phyloP scores from a whole-genome alignment of 495 filamentous ascomycete genomes.

The Copromyces sp. region DNA sequence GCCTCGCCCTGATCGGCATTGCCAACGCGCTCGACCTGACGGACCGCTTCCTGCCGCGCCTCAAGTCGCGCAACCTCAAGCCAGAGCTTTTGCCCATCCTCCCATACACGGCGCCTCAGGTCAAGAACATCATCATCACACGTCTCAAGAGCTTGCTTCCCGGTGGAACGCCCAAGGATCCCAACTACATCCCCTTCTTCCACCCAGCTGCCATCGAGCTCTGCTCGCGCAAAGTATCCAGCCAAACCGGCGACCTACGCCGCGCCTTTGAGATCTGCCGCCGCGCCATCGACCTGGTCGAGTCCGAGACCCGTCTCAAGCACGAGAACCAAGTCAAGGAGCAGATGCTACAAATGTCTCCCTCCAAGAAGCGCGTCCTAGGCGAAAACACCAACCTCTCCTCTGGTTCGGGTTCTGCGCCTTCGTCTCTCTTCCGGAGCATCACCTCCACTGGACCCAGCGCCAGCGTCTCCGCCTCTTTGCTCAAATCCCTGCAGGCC shows the following conservation, averaged over 20 bases:
- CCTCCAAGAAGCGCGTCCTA: constrained; percentile 29
- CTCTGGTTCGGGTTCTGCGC: constrained; percentile 32
- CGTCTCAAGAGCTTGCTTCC: constrained; percentile 65
- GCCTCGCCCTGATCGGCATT: constrained; percentile 79
- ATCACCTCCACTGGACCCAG: not conserved
- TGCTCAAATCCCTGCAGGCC: constrained; percentile 41
- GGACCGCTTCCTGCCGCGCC: constrained; percentile 84
- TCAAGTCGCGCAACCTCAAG: constrained; percentile 86
- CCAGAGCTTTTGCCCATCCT: constrained; percentile 85
- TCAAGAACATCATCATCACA: constrained; percentile 73
- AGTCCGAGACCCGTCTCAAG: constrained; percentile 66
- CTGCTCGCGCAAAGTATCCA: constrained; percentile 86
- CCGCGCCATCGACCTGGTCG: constrained; percentile 79
- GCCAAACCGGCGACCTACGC: constrained; percentile 85
- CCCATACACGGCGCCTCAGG: constrained; percentile 84
- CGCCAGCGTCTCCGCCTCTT: constrained; percentile 17
- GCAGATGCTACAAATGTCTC: constrained; percentile 35
- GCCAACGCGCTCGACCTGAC: constrained; percentile 95
- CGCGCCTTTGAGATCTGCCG: constrained; percentile 93
- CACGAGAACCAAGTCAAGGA: constrained; percentile 44
- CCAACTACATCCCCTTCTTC: constrained; percentile 70
- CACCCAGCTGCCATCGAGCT: constrained; percentile 90
- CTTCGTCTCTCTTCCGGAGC: constrained; percentile 1
- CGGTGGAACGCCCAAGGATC: constrained; percentile 25
- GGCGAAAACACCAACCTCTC: constrained; percentile 36